phyloP scores from a whole-genome alignment of 441 rosid genomes.

The Pelargonium cotyledonis region DNA sequence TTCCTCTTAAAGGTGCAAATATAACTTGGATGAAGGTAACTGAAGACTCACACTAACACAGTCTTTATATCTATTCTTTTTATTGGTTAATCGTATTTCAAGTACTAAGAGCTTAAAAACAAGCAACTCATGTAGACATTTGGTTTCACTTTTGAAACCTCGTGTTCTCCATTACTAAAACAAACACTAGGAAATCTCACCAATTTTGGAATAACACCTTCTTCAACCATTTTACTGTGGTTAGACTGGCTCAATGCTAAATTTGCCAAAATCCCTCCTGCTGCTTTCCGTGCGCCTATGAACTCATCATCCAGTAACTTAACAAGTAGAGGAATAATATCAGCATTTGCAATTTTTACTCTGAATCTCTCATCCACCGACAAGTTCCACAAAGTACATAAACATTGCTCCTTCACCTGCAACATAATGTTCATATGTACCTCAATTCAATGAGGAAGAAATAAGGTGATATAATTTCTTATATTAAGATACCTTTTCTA shows the following conservation, averaged over 20 bases:
- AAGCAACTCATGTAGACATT: not conserved
- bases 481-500: conserved; percentile 25
- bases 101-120: not conserved
- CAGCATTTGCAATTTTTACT: conserved; percentile 48
- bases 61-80: not conserved
- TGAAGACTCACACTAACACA: not conserved
- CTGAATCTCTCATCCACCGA: conserved; percentile 67
- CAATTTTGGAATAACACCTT: conserved; percentile 65
- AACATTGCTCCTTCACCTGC: conserved; percentile 69
- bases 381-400: conserved; percentile 73
- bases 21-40: not conserved
- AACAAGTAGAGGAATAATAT: conserved; percentile 48
- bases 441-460: conserved; percentile 26
- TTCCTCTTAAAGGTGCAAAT: not conserved
- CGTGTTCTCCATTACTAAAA: not conserved
- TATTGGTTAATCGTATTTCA: not conserved
- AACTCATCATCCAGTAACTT: conserved; percentile 59
- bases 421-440: conserved; percentile 17
- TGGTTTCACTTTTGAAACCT: not conserved
- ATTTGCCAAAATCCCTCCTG: conserved; percentile 78
- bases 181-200: conserved; percentile 37
- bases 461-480: conserved; percentile 16
- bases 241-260: conserved; percentile 49
- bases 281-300: conserved; percentile 62
- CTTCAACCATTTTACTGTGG: conserved; percentile 64